Conservation (phyloP, 1,284 basidiomycete species). For the Irpex rosettiformis region DNA sequence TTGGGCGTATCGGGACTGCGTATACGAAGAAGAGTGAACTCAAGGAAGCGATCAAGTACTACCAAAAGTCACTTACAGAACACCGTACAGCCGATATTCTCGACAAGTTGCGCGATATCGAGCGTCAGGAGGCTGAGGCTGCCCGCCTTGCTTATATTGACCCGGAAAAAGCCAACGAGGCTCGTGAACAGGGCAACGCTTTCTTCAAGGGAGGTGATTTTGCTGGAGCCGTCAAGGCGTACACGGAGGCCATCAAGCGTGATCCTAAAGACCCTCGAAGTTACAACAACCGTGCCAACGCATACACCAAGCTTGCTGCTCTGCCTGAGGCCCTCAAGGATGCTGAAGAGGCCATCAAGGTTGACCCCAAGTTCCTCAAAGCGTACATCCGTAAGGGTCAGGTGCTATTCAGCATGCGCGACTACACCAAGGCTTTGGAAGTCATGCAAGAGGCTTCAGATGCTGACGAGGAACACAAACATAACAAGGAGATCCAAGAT, state of each 20-base stretch:
- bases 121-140: conserved; percentile 76
- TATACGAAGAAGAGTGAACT: conserved; percentile 85
- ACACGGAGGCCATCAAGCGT: conserved; percentile 96
- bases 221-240: conserved; percentile 88
- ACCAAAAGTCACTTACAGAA: conserved; percentile 90
- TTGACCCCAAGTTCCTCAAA: conserved; percentile 91
- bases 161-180: conserved; percentile 79
- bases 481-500: conserved; percentile 76
- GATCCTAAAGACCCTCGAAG: conserved; percentile 87
- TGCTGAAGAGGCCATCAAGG: conserved; percentile 88
- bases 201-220: conserved; percentile 93
- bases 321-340: conserved; percentile 97
- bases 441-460: conserved; percentile 75
- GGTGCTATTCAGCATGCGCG: conserved; percentile 89
- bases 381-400: conserved; percentile 94
- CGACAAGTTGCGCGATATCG: conserved; percentile 85
- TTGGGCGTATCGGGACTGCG: conserved; percentile 86
- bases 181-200: conserved; percentile 90
- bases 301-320: conserved; percentile 94
- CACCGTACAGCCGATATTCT: conserved; percentile 95
- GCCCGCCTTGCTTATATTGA: conserved; percentile 88
- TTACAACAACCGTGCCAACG: conserved; percentile 97
- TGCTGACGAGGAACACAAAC: conserved; percentile 74
- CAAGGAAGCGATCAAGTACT: conserved; percentile 82
- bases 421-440: conserved; percentile 84